phyloP scores from a whole-genome alignment of 768 basidiomycete genomes.

The Serpula lacrymans region DNA sequence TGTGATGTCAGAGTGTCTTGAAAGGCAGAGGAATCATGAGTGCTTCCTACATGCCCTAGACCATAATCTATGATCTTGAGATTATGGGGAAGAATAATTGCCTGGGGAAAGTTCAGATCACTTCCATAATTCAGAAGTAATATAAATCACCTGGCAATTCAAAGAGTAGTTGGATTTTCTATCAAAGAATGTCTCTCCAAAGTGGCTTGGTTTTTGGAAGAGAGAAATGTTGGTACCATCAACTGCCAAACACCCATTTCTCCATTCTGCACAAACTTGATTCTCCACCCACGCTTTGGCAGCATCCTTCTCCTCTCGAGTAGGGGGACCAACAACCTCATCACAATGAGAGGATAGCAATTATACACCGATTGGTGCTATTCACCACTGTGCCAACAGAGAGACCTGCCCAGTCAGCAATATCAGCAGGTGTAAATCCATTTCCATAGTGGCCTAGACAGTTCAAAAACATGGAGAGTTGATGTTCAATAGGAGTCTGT shows the following conservation, averaged over 20 bases:
- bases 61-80: constrained; percentile 23
- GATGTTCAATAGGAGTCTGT: no score
- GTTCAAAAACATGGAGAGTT: no score
- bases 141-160: constrained; percentile 25
- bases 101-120: constrained; percentile 10
- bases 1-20: constrained; percentile 15
- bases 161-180: constrained; percentile 29
- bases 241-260: constrained; percentile 34
- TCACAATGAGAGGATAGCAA: no score
- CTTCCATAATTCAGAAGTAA: background rate
- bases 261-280: constrained; percentile 31
- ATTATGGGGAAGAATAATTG: constrained; percentile 24
- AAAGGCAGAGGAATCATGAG: constrained; percentile 29
- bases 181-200: constrained; percentile 36
- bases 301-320: no score
- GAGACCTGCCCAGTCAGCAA: no score
- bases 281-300: constrained; percentile 35
- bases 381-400: no score
- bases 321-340: no score
- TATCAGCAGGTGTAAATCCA: no score
- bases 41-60: constrained; percentile 20
- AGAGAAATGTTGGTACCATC: constrained; percentile 38
- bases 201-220: constrained; percentile 24
- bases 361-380: no score
- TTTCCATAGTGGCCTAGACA: no score